A percentile compares a stretch with the other conserved stretches of the same genome.
Evolutionary conservation across 2,329 filamentous ascomycete genomes (phyloP).

Genomic region (Fusarium domesticum): DNA sequence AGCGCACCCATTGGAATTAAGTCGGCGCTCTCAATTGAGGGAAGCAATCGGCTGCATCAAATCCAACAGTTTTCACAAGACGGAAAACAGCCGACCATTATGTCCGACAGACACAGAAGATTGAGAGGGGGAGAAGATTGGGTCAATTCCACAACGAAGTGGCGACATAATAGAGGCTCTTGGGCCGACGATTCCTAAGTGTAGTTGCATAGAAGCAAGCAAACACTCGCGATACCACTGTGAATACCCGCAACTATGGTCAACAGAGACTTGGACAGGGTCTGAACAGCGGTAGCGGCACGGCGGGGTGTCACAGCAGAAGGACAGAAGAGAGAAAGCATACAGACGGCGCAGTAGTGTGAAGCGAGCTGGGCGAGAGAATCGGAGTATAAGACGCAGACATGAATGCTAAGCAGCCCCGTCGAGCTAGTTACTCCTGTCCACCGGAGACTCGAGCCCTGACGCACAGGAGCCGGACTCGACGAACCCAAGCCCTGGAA

Average conservation of each 20-base stretch:
- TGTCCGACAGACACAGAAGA: conserved; percentile 4
- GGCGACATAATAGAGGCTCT: conserved; percentile 11
- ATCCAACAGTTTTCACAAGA: conserved; percentile 10
- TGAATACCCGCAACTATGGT: conserved; percentile 6
- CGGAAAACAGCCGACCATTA: conserved; percentile 10
- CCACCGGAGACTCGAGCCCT: conserved; percentile 12
- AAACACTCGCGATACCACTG: conserved; percentile 2
- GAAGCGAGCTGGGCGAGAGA: too few relatives aligned
- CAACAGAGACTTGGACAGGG: conserved; percentile 6
- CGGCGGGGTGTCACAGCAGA: conserved; percentile 8
- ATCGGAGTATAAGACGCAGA: conserved; percentile 15
- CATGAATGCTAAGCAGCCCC: conserved; percentile 1
- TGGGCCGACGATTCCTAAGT: conserved; percentile 4
- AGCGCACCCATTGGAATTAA: too few relatives aligned
- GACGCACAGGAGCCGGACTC: conserved; percentile 19
- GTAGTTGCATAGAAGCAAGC: conserved; percentile 4
- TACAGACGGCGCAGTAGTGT: conserved; percentile 9
- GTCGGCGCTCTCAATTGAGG: conserved; percentile 7
- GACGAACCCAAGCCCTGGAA: conserved; percentile 34
- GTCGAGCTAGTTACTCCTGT: conserved; percentile 8
- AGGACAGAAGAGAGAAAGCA: conserved; percentile 11
- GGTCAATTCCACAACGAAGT: conserved; percentile 4
- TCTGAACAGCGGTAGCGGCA: conserved; percentile 8
- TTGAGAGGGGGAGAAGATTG: background rate
- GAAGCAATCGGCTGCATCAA: conserved; percentile 11